These are phyloP conservation scores for Starmerella geochares DNA, from an alignment of 805 yeast genomes.

Conservation along the genomic window DNA sequence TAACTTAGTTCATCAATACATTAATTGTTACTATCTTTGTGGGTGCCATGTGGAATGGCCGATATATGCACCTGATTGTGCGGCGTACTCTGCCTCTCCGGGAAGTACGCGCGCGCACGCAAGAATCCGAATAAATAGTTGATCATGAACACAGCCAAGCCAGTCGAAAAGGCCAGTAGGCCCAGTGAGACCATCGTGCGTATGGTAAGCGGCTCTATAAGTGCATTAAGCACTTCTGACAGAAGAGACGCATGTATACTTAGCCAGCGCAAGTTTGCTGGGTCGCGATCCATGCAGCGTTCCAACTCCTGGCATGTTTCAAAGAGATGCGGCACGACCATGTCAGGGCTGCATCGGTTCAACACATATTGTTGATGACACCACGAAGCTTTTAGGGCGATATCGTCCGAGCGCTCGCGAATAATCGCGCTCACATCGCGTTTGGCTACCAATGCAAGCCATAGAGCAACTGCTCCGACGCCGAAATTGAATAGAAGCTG, in stretches of 20 bases:
- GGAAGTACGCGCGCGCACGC: slow-evolving; percentile 18
- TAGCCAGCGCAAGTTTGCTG: slow-evolving; percentile 50
- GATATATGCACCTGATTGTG: not conserved
- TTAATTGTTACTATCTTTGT: not conserved
- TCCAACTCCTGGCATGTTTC: slow-evolving; percentile 55
- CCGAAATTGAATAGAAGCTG: slow-evolving; percentile 51
- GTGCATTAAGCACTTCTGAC: slow-evolving; percentile 68
- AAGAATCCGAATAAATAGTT: slow-evolving; percentile 22
- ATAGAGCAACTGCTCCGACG: slow-evolving; percentile 39
- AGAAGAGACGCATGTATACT: slow-evolving; percentile 63
- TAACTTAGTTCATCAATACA: not conserved
- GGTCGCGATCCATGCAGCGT: slow-evolving; percentile 71
- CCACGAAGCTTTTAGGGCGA: slow-evolving; percentile 47
- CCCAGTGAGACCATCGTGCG: slow-evolving; percentile 11
- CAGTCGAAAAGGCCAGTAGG: not conserved
- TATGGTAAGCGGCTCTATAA: slow-evolving; percentile 52
- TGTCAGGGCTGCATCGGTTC: slow-evolving; percentile 52
- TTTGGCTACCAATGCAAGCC: slow-evolving; percentile 41
- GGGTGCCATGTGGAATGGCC: not conserved
- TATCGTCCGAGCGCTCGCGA: slow-evolving; percentile 44
- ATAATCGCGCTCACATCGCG: slow-evolving; percentile 62
- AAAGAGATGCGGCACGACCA: slow-evolving; percentile 67
- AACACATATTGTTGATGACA: slow-evolving; percentile 59
- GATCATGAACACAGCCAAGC: slow-evolving; percentile 7
- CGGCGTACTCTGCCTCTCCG: not conserved